Base-by-base conservation (phyloP, 768 basidiomycete genomes). In the Leccinellum albellum region DNA sequence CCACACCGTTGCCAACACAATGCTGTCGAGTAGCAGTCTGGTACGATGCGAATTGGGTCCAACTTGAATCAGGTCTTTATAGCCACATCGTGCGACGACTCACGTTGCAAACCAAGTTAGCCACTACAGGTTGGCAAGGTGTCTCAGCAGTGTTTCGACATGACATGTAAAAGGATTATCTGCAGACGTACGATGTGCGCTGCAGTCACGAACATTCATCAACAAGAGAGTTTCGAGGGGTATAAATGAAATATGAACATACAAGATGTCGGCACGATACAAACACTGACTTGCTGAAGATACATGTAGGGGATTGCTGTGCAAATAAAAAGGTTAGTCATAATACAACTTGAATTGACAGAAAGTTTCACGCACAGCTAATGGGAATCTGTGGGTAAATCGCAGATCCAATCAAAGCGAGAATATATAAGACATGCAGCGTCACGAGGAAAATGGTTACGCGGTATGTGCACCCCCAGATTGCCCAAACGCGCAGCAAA, bases 401-500 rank as follows among this genome's bases (percentile, higher is more conserved):
- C 4, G 10, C 14, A 12, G 53, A n/a, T 9, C 24, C 57, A 13
- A 61, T 31, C 20, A 64, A 15, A n/a, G 51, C 14, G n/a, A 56
- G 1, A 14, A 60, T 0, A 21, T 66, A 65, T 29, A 53, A 1
- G 0, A 51, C 21, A 40, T 65, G 62, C 15, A 55, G 8, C 3
- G 26, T 12, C 1, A 63, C 37, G 8, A 66, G 29, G 13, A 21
- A 32, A 20, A 46, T 6, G 0, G 57, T 40, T 6, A n/a, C 44
- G 12, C 54, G 51, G n/a, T 51, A 50, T 9, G 32, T 51, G 29
- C 65, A 65, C 8, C 63, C 64, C 61, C 61, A 66, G 17, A 58
- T 56, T 3, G 59, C 63, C 63, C 65, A 62, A 26, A 61, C 65
- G 5, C 63, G 60, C 58, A 62, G 50, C 4, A 60, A 50, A 20